Evolutionary conservation across 768 basidiomycete species (phyloP), one percentile per base, ranked within the genome.

Genomic region (Lactarius vividus): DNA sequence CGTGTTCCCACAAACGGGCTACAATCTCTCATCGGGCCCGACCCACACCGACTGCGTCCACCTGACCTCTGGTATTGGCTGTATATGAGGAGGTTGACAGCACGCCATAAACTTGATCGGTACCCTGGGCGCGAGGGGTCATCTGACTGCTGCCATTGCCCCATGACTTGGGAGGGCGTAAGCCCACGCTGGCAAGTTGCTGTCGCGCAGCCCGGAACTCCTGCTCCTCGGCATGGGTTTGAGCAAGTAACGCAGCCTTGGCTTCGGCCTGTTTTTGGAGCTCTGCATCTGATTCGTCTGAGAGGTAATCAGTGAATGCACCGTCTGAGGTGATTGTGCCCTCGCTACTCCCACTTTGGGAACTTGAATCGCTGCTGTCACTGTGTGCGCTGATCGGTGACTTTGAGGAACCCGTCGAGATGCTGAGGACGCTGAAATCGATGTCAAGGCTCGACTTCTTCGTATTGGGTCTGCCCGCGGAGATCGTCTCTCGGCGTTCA

Each of bases 251-350:
- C 6, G 87, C 89, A 4, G 92, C 92, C 67, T 84, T 86, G 26
- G 85, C 86, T 72, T 94, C 92, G 5, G 92, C 92, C 75, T 94
- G 91, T 65, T 90, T 81, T 76, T 94, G 92, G 62, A 94, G 76
- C 74, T 94, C 92, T 31, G 87, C 91, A 72, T 94, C 92, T n/a
- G 91, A 93, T 76, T 94, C 92, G 73, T 93, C 92, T n/a, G 91
- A 93, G 35, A 93, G 77, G 74, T 94, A 94, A 74, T 94, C 92
- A 15, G 92, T 94, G 73, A 94, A 94, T 18, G 86, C 91, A 15
- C 91, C 92, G 70, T 93, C 92, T 10, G 91, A 92, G 4, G 88
- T 92, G 63, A 93, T 82, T 4, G 92, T 93, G 65, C 85, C 85
- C 73, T 90, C 89, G 3, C 88, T 86, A 72, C 85, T 70, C 18